Conservation (phyloP, 768 basidiomycete genomes). For the Termitomyces sp. region DNA sequence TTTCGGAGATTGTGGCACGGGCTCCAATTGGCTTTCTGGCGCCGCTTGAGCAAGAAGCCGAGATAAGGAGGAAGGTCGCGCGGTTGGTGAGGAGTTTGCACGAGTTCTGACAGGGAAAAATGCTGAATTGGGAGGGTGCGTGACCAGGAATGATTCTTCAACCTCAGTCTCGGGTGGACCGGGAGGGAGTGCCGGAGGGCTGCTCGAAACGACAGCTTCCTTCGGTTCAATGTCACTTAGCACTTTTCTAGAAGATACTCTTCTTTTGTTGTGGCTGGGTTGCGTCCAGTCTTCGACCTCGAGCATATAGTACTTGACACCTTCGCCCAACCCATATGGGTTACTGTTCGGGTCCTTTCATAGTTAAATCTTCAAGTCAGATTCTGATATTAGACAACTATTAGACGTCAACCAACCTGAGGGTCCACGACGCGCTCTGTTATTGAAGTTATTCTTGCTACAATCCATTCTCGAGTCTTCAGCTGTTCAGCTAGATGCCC, state of each 20-base stretch:
- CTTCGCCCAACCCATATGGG: constrained; percentile 86
- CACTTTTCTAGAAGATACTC: constrained; percentile 50
- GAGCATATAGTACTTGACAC: constrained; percentile 91
- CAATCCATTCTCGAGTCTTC: constrained; percentile 92
- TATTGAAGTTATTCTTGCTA: constrained; percentile 87
- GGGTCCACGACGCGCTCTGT: constrained; percentile 82
- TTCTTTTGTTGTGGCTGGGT: constrained; percentile 63
- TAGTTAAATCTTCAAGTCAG: constrained; percentile 8
- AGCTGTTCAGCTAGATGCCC: constrained; percentile 86
- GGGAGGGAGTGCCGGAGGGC: constrained; percentile 48
- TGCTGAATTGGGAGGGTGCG: constrained; percentile 65
- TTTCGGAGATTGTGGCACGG: constrained; percentile 25
- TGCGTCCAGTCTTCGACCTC: constrained; percentile 95
- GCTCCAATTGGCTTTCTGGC: constrained; percentile 34
- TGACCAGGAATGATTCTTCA: constrained; percentile 67
- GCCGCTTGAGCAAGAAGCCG: constrained; percentile 75
- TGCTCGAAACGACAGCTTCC: constrained; percentile 31
- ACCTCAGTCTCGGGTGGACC: constrained; percentile 69
- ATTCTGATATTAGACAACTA: constrained; percentile 1
- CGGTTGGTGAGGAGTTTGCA: constrained; percentile 64
- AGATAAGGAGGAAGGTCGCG: constrained; percentile 78
- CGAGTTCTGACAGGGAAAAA: constrained; percentile 64
- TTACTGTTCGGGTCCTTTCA: constrained; percentile 76
- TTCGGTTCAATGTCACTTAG: constrained; percentile 40
- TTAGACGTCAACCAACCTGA: constrained; percentile 44